Evolutionary conservation across 352 stramenopile species (phyloP), one percentile per base, ranked within the genome.

Genomic region (Pythium aristosporum): DNA sequence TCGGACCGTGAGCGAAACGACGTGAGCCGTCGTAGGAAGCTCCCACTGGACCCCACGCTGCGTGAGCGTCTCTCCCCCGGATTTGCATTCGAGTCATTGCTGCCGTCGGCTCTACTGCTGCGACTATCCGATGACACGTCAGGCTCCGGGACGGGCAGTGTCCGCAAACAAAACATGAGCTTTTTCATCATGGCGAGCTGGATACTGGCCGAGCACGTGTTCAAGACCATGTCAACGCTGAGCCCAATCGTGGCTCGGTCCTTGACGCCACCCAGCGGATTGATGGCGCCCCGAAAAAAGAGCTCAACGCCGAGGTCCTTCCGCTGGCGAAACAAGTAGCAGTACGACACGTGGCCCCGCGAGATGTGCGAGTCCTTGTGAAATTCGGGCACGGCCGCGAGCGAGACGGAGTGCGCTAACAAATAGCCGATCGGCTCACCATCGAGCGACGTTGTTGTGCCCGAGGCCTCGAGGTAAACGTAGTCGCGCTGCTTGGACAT

Each of bases 141-240:
- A 48, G 44, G n/a, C 66, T 75, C 53, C 9, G 65, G 44, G 13
- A 68, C 16, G 13, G 63, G 57, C 46, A 65, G 57, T 37, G 71
- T 79, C 9, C 74, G 78, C 32, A 87, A 44, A 44, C 74, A 81
- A 51, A 83, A 87, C 60, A 78, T 72, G 46, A 91, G 64, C 59
- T 91, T 91, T 68, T 89, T 89, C 73, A 91, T 85, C 69, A 82
- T 76, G 9, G 79, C 77, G 53, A 75, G 82, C 72, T 91, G 79
- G 72, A 58, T 69, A 76, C 69, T 86, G 60, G 65, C 80, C 39
- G 41, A 63, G 5, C 72, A 79, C 10, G 66, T 67, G 10, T 48
- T 57, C 28, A 84, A 49, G 51, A 84, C 68, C 25, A 77, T 70
- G 30, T 89, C 76, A 1, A 80, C 72, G 2, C 71, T 82, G 34